Percentiles rank a stretch among this genome's conserved stretches.
phyloP scores from a whole-genome alignment of 768 basidiomycete species.

The Panaeolus papilionaceus region DNA sequence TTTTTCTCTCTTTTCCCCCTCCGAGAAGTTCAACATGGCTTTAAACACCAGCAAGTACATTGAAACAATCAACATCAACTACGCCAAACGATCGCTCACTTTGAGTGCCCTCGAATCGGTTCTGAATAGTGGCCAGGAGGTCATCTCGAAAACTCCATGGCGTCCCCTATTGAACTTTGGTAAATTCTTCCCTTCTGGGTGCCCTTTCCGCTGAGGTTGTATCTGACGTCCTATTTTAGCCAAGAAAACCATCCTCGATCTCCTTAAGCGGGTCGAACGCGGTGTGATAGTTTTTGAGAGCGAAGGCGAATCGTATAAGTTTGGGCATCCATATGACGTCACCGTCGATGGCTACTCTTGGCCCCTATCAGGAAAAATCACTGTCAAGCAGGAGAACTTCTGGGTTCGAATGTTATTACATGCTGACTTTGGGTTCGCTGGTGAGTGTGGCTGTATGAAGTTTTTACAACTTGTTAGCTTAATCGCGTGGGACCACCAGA shows the following conservation, averaged over 20 bases:
- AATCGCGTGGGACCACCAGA: background rate
- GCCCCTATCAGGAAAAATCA: slow-evolving; percentile 17
- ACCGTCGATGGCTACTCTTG: slow-evolving; percentile 18
- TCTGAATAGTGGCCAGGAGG: slow-evolving; percentile 19
- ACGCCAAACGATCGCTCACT: slow-evolving; percentile 17
- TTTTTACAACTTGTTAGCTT: background rate
- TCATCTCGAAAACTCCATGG: slow-evolving; percentile 17
- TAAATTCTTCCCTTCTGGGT: background rate
- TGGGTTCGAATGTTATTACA: slow-evolving; percentile 23
- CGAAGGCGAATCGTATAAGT: slow-evolving; percentile 16
- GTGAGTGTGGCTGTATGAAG: background rate
- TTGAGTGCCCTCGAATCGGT: slow-evolving; percentile 18
- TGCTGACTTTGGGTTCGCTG: slow-evolving; percentile 23
- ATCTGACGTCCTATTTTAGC: background rate
- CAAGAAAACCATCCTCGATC: slow-evolving; percentile 16
- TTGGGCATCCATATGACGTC: slow-evolving; percentile 18
- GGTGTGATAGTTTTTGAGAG: slow-evolving; percentile 20
- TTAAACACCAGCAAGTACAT: slow-evolving; percentile 20
- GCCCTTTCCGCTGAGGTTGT: background rate
- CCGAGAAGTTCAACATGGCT: slow-evolving; percentile 12
- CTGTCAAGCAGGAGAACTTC: slow-evolving; percentile 20
- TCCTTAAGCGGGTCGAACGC: slow-evolving; percentile 8
- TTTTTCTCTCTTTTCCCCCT: too few species aligned
- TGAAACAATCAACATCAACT: slow-evolving; percentile 22
- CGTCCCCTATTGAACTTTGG: slow-evolving; percentile 19